Percentiles rank a stretch among this genome's conserved stretches.
Evolutionary conservation across 352 stramenopile species (phyloP).

Genomic region (Globisporangium nodosum): DNA sequence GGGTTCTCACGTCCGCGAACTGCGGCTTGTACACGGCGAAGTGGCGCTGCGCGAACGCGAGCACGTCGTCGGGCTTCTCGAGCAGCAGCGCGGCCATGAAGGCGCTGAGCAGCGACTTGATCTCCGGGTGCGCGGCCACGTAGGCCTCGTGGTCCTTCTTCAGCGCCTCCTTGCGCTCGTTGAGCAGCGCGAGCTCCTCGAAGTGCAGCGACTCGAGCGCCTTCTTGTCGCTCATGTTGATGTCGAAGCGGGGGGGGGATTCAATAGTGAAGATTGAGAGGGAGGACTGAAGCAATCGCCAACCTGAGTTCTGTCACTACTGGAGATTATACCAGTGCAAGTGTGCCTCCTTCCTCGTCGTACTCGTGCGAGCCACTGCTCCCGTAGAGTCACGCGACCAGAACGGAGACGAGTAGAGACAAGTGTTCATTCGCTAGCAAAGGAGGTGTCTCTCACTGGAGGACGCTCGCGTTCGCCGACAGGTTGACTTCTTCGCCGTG

Average conservation of each 20-base stretch:
- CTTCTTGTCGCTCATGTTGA: conserved; percentile 32
- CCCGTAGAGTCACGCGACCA: too few species aligned
- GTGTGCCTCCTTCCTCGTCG: too few species aligned
- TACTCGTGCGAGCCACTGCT: too few species aligned
- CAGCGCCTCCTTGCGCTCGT: conserved; percentile 81
- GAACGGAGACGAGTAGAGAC: too few species aligned
- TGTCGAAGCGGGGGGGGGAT: too few species aligned
- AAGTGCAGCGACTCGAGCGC: conserved; percentile 69
- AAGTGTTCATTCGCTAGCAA: too few species aligned
- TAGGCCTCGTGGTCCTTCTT: conserved; percentile 85
- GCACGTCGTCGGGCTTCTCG: conserved; percentile 81
- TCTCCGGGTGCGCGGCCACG: conserved; percentile 80
- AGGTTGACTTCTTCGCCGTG: conserved; percentile 63
- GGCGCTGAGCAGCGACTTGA: conserved; percentile 84
- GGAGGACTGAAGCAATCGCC: too few species aligned
- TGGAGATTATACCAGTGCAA: too few species aligned
- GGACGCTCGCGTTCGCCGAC: conserved; percentile 59
- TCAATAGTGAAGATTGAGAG: too few species aligned
- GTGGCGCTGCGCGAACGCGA: conserved; percentile 71
- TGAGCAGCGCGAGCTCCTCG: conserved; percentile 79
- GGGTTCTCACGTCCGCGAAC: conserved; percentile 25
- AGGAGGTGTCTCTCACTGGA: conserved; percentile 34
- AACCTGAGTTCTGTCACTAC: neutral
- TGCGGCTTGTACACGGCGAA: conserved; percentile 73
- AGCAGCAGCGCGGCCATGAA: conserved; percentile 86